These are phyloP conservation scores for Teunomyces stri DNA, from an alignment of 805 yeast species.

Conservation along the genomic window DNA sequence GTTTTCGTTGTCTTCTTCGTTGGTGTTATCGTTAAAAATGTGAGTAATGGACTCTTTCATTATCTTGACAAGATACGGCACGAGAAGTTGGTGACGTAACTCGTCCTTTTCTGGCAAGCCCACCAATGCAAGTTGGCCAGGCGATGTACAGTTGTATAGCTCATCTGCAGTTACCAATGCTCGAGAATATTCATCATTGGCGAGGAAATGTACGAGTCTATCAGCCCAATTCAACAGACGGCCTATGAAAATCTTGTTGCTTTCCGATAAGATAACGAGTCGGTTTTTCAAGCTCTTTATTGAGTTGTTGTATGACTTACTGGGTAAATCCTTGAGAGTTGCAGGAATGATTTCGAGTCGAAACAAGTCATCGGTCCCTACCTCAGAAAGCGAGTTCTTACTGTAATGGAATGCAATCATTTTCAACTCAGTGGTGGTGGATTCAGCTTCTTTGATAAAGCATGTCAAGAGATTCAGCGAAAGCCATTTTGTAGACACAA, in stretches of 20 bases:
- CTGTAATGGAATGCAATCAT: background rate
- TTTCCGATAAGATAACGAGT: constrained; percentile 16
- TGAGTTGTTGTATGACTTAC: constrained; percentile 12
- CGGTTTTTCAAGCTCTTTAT: constrained; percentile 23
- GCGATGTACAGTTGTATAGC: constrained; percentile 48
- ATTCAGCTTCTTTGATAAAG: constrained; percentile 12
- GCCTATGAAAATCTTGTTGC: constrained; percentile 54
- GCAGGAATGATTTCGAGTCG: constrained; percentile 21
- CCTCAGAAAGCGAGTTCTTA: background rate
- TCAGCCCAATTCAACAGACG: constrained; percentile 71
- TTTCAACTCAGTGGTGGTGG: background rate
- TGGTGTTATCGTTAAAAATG: constrained; percentile 26
- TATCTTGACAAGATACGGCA: constrained; percentile 54
- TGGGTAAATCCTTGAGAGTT: background rate
- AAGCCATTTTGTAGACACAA: constrained; percentile 59
- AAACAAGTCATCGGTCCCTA: constrained; percentile 26
- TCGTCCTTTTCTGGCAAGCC: constrained; percentile 53
- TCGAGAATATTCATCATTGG: constrained; percentile 45
- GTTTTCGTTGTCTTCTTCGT: constrained; percentile 15
- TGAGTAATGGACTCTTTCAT: constrained; percentile 51
- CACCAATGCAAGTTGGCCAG: constrained; percentile 46
- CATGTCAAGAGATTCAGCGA: constrained; percentile 26
- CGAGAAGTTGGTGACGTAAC: constrained; percentile 48
- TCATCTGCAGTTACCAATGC: constrained; percentile 58
- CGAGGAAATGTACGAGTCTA: constrained; percentile 46